Base-by-base conservation (phyloP, 371 early-diverging fungal genomes). In the Syncephalastrum racemosum region DNA sequence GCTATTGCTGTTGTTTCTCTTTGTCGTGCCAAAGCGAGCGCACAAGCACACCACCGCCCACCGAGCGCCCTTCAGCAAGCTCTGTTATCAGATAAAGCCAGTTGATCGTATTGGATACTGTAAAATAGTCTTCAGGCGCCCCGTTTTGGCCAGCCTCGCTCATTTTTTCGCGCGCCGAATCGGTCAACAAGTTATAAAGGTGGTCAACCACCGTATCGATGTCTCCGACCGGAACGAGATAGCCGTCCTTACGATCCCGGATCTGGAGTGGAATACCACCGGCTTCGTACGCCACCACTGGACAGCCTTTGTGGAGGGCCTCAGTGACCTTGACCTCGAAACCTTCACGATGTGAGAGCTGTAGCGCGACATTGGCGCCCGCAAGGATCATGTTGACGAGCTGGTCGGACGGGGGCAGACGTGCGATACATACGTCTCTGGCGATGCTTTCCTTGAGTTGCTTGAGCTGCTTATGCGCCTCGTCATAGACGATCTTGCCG, bases 301-400 rank as follows among this genome's bases (percentile, higher is more conserved):
- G 89, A 5, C 83, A 66, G 45, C 72, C 82, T 64, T 94, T 92
- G 25, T 80, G 68, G 19, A 92, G 73, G 4, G 90, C 83, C 58
- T 94, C 95, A 3, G 93, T 93, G n/a, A 94, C 90, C 70, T 94
- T 94, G 76, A 94, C 85, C 70, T 94, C 93, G 47, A 92, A 93
- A 13, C 94, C 94, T 77, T 93, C 93, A 44, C 91, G 81, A 42
- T 85, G 84, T 2, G 91, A 91, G 8, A 94, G 76, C 70, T 94
- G 95, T 27, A 91, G 68, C 6, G 89, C 86, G 18, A 89, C 81
- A 58, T 81, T 63, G 3, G 92, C 86, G 23, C 86, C 82, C 23
- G 86, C 71, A 24, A 93, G 49, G 15, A 93, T 63, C 50, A 88
- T 71, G 62, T 93, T 88, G 12, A 93, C 73, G 27, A 93, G 73